phyloP scores from a whole-genome alignment of 495 filamentous ascomycete species.

The Podospora pseudocomata region DNA sequence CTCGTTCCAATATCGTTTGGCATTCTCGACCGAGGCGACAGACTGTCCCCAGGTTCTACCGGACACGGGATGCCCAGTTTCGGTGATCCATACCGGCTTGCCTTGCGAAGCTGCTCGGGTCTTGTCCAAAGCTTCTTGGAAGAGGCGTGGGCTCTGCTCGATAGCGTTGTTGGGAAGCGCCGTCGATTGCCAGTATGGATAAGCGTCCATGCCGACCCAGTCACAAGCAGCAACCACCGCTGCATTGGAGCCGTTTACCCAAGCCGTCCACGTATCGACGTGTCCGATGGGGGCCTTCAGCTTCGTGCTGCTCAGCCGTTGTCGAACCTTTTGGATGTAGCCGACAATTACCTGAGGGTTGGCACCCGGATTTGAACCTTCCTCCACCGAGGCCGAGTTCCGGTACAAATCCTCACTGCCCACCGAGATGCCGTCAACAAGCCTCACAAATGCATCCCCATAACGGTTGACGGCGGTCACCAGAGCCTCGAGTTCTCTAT shows the following conservation, averaged over 20 bases:
- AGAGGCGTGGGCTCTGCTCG: conserved; percentile 55
- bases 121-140: conserved; percentile 56
- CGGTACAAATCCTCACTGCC: conserved; percentile 91
- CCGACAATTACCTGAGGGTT: conserved; percentile 55
- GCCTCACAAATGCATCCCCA: conserved; percentile 55
- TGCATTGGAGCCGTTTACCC: conserved; percentile 69
- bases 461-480: conserved; percentile 59
- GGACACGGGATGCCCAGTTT: conserved; percentile 81
- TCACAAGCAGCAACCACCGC: conserved; percentile 67
- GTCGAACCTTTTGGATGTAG: conserved; percentile 64
- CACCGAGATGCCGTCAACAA: conserved; percentile 82
- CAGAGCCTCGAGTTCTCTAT: conserved; percentile 67
- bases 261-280: conserved; percentile 90
- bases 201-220: conserved; percentile 75
- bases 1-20: conserved; percentile 73
- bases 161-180: conserved; percentile 55
- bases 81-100: conserved; percentile 83
- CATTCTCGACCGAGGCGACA: conserved; percentile 62
- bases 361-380: conserved; percentile 47
- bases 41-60: conserved; percentile 60
- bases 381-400: conserved; percentile 52
- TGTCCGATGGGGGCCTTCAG: conserved; percentile 66
- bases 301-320: conserved; percentile 54
- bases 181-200: conserved; percentile 69
- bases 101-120: conserved; percentile 56